phyloP scores from a whole-genome alignment of 1,139 yeast species.

The Zygosaccharomyces sapae region DNA sequence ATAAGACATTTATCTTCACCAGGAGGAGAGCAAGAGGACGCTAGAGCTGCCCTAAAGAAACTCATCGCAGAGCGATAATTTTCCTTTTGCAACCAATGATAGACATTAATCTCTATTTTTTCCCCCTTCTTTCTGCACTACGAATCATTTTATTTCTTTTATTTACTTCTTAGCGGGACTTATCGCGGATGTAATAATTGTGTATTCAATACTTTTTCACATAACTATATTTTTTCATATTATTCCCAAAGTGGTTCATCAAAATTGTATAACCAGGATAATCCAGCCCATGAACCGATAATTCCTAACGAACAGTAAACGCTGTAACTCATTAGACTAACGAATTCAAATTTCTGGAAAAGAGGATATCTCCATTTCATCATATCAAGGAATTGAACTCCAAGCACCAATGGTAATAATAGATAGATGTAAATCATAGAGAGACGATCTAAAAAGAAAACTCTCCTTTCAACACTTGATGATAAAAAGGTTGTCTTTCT shows the following conservation, averaged over 20 bases:
- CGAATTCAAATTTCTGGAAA: conserved; percentile 60
- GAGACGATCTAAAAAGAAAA: conserved; percentile 67
- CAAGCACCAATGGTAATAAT: conserved; percentile 58
- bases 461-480: conserved; percentile 42
- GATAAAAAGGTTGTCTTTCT: conserved; percentile 57
- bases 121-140: not conserved
- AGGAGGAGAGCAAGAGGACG: conserved; percentile 27
- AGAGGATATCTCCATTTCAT: conserved; percentile 45
- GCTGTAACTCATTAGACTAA: conserved; percentile 76
- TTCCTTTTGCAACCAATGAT: conserved; percentile 1
- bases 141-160: not conserved
- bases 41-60: conserved; percentile 30
- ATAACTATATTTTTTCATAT: not conserved
- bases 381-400: conserved; percentile 53
- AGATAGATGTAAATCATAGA: conserved; percentile 65
- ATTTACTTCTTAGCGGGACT: not conserved
- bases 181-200: not conserved
- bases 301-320: conserved; percentile 86
- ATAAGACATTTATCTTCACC: conserved; percentile 9
- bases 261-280: conserved; percentile 81
- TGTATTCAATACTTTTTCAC: not conserved
- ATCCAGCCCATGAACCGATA: conserved; percentile 81
- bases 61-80: conserved; percentile 26
- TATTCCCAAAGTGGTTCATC: conserved; percentile 59
- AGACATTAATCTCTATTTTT: conserved; percentile 5